phyloP scores from a whole-genome alignment of 176 grass and related monocot genomes.

The Alloteropsis semialata region DNA sequence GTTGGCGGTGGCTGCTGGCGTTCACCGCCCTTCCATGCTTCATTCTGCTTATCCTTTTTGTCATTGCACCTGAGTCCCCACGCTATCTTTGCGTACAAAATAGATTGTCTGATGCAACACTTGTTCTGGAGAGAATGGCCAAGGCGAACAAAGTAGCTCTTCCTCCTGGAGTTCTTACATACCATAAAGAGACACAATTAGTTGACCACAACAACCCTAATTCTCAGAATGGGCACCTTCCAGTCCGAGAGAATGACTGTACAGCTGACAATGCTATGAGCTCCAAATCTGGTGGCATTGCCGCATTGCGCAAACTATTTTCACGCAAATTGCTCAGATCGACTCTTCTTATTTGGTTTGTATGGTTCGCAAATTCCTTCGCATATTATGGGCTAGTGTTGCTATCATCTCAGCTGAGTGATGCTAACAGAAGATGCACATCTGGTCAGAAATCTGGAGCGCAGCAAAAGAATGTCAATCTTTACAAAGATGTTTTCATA shows the following conservation, averaged over 20 bases:
- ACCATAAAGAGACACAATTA: conserved; percentile 13
- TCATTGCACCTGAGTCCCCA: conserved; percentile 62
- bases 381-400: conserved; percentile 82
- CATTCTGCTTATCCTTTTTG: conserved; percentile 63
- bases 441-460: conserved; percentile 20
- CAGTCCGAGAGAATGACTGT: conserved; percentile 16
- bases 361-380: conserved; percentile 82
- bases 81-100: conserved; percentile 71
- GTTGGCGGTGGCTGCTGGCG: conserved; percentile 77
- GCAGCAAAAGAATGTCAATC: conserved; percentile 2
- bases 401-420: conserved; percentile 57
- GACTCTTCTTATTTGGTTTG: conserved; percentile 83
- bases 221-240: conserved; percentile 48
- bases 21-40: conserved; percentile 70
- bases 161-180: conserved; percentile 66
- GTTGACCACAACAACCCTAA: not conserved
- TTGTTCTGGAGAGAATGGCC: conserved; percentile 72
- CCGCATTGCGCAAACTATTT: conserved; percentile 44
- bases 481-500: conserved; percentile 80
- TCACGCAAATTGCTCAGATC: conserved; percentile 59
- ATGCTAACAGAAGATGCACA: conserved; percentile 45
- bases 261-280: conserved; percentile 18
- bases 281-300: conserved; percentile 33
- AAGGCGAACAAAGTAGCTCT: conserved; percentile 44
- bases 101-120: conserved; percentile 46